Percentiles rank a stretch among this genome's conserved stretches.
Conservation (phyloP, 352 stramenopile genomes). For the Globisporangium solare region DNA sequence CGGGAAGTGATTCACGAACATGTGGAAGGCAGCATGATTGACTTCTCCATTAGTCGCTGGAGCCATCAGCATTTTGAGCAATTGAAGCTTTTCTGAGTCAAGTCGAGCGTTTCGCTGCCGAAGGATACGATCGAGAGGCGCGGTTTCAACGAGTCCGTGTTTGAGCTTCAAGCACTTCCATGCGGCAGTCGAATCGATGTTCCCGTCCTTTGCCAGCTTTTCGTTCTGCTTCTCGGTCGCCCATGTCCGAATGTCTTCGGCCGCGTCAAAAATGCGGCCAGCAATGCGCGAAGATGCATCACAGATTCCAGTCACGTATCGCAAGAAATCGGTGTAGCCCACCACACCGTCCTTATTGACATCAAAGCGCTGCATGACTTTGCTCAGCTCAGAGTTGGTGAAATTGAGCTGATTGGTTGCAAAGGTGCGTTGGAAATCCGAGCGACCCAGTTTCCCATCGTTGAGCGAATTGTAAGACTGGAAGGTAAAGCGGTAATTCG, state of each 20-base stretch:
- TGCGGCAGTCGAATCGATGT: constrained; percentile 70
- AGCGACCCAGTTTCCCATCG: constrained; percentile 58
- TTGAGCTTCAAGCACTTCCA: constrained; percentile 68
- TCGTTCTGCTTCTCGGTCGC: constrained; percentile 74
- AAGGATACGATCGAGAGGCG: constrained; percentile 57
- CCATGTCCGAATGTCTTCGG: constrained; percentile 65
- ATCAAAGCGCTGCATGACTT: constrained; percentile 80
- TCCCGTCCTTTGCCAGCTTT: constrained; percentile 70
- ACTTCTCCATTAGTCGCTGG: constrained; percentile 60
- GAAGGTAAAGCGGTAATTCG: constrained; percentile 76
- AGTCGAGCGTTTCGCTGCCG: constrained; percentile 50
- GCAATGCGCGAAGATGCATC: constrained; percentile 53
- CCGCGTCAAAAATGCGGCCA: constrained; percentile 46
- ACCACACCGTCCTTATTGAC: constrained; percentile 72
- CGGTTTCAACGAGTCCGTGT: constrained; percentile 41
- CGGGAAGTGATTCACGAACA: constrained; percentile 77
- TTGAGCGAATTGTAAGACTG: constrained; percentile 68
- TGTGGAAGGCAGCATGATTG: constrained; percentile 54
- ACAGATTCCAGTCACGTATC: constrained; percentile 73
- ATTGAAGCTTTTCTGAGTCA: constrained; percentile 41
- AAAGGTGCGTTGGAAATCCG: constrained; percentile 72
- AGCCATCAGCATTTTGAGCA: constrained; percentile 63
- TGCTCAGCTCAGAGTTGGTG: constrained; percentile 62
- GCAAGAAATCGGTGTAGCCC: constrained; percentile 75
- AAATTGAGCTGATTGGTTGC: constrained; percentile 66